Conservation (phyloP, 2,329 filamentous ascomycete species). For the Trichoderma sp. region DNA sequence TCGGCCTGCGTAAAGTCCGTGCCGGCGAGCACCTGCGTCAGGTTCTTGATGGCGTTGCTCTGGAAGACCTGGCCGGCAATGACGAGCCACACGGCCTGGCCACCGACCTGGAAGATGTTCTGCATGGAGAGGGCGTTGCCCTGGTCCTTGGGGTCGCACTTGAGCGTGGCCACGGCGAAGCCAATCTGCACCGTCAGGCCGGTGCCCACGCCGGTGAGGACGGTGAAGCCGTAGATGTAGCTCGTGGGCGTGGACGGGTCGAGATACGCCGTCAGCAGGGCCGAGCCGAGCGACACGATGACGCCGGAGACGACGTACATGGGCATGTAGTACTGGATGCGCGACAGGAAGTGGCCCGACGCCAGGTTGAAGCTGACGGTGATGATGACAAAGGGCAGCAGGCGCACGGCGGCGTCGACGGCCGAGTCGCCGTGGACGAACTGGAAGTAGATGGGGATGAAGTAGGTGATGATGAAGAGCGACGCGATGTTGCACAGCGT, state of each 20-base stretch:
- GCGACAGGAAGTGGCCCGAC: constrained; percentile 16
- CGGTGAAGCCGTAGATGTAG: constrained; percentile 31
- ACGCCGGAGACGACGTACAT: constrained; percentile 27
- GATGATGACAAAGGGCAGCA: constrained; percentile 29
- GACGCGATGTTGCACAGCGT: constrained; percentile 22
- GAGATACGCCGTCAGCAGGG: constrained; percentile 20
- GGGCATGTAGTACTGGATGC: constrained; percentile 28
- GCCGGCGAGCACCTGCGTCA: constrained; percentile 4
- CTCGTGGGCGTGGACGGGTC: constrained; percentile 19
- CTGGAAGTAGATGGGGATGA: constrained; percentile 32
- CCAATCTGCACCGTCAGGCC: constrained; percentile 34
- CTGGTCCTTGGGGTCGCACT: not conserved
- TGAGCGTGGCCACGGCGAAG: constrained; percentile 37
- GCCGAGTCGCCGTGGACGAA: constrained; percentile 29
- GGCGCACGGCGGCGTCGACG: constrained; percentile 28
- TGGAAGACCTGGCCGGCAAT: constrained; percentile 42
- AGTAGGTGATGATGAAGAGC: constrained; percentile 30
- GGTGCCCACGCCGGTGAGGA: constrained; percentile 28
- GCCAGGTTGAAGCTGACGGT: constrained; percentile 14
- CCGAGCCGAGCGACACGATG: constrained; percentile 25
- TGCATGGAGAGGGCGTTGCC: constrained; percentile 31
- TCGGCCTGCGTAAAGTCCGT: constrained; percentile 18
- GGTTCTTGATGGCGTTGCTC: constrained; percentile 30
- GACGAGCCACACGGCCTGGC: constrained; percentile 33
- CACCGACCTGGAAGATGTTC: constrained; percentile 37